Base-by-base conservation (phyloP, 2,329 filamentous ascomycete genomes). In the Alternaria sp. region DNA sequence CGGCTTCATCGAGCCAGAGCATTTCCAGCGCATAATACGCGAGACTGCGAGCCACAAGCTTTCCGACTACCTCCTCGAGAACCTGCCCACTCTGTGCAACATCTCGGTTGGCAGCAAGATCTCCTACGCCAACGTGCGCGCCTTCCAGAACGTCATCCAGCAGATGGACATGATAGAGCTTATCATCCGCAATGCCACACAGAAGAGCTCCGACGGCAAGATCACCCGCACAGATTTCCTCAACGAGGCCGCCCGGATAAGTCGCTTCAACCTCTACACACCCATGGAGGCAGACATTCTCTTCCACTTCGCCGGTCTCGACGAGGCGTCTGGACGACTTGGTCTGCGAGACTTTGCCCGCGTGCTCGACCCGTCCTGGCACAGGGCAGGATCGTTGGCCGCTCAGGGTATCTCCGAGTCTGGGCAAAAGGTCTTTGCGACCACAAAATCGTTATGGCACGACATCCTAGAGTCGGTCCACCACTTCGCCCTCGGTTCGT, bases 271-370 rank as follows among this genome's bases (percentile, higher is more conserved):
- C 12, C 88, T 96, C 36, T 97, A 98, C 82, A 98, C 96, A 0
- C 96, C 96, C 12, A 97, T 98, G 93, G 96, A 99, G 82, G 94
- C 95, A 44, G 96, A 99, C 77, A 97, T 99, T 67, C 88, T 99
- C 44, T 99, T 99, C 86, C 96, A 98, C 83, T 99, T 99, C 80
- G 96, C 96, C 64, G 93, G 94, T 66, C 86, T 98, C 58, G 93
- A 97, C 77, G 91, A 96, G 73, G 91, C 93, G 4, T 95, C 93
- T 1, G 96, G 94, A 19, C 88, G 93, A 54, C 88, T 99, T 1
- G 88, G 91, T 30, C 85, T 97, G 47, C 83, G 83, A 64, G 94
- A 98, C 81, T 99, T 99, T 77, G 89, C 93, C 73, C 97, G 97
- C 82, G 96, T 99, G 21, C 88, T 99, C 52, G 96, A 99, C 78